Base-by-base conservation (phyloP, 495 filamentous ascomycete genomes). In the Podospora anserina region DNA sequence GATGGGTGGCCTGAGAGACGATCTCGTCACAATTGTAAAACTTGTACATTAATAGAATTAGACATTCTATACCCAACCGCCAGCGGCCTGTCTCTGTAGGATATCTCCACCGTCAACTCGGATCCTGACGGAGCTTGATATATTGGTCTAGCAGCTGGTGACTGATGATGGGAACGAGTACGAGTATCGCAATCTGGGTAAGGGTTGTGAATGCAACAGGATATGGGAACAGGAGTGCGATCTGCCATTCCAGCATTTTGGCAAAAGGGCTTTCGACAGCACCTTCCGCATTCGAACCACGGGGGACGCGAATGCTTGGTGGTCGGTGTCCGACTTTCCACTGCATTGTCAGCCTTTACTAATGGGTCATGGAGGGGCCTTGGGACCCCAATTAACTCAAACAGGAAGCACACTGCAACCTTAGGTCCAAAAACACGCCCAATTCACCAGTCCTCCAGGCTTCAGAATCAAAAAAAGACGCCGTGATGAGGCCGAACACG, bases 31-130 rank as follows among this genome's bases (percentile, higher is more conserved):
- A 34, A 61, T 56, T 72, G 66, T 73, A 71, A 66, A 72, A 74
- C 71, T 61, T 74, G 74, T 76, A 74, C 65, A 72, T 65, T 72
- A 71, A 75, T 70, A 64, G 60, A 59, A 66, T 60, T 59, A 27
- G 49, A 62, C 60, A 26, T 64, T 49, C 18, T 63, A 49, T 49
- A 49, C 39, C 39, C 39, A 18, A 49, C 9, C 39, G 39, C 39
- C 39, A 49, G 15, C 15, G 39, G 39, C 9, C 39, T 49, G 13
- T 49, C 13, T 49, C 9, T 49, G 39, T 13, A 2, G 39, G 39
- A 6, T 49, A 49, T 49, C 39, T 49, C 6, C 6, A 6, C 11
- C 11, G 34, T 11, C 11, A 39, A 39, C 34, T 39, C 6, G 34
- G 34, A 39, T 11, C 34, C 5, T 39, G 34, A 39, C 11, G 11